phyloP scores from a whole-genome alignment of 2,329 filamentous ascomycete genomes.

The Neonectria magnoliae region DNA sequence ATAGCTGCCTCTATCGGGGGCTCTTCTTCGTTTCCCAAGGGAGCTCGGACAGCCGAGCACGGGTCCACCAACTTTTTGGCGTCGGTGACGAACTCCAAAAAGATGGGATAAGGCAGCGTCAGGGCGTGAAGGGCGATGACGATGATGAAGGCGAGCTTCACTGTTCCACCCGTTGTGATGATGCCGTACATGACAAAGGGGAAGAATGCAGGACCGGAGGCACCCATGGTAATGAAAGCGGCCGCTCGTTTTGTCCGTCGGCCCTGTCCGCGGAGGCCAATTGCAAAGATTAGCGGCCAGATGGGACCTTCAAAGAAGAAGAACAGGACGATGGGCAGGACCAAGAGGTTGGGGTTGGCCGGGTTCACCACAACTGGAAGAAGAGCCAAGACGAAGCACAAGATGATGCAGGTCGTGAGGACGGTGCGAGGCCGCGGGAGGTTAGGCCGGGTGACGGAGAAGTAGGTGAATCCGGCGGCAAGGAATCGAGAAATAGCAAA shows the following conservation, averaged over 20 bases:
- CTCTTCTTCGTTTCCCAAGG: constrained; percentile 34
- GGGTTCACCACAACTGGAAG: constrained; percentile 58
- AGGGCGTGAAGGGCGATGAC: constrained; percentile 64
- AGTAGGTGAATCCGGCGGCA: constrained; percentile 71
- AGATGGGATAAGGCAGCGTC: constrained; percentile 60
- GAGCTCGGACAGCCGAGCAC: constrained; percentile 35
- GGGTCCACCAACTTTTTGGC: constrained; percentile 57
- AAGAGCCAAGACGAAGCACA: constrained; percentile 68
- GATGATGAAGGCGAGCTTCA: constrained; percentile 72
- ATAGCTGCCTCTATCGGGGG: constrained; percentile 31
- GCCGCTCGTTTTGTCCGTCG: constrained; percentile 82
- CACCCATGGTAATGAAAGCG: constrained; percentile 80
- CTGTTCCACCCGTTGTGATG: constrained; percentile 65
- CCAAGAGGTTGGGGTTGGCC: constrained; percentile 58
- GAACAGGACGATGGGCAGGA: constrained; percentile 73
- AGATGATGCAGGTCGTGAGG: constrained; percentile 68
- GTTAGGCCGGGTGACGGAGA: constrained; percentile 57
- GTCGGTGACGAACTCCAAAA: constrained; percentile 58
- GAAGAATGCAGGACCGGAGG: constrained; percentile 77
- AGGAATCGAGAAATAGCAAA: constrained; percentile 81
- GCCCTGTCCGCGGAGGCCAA: constrained; percentile 83
- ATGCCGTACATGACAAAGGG: constrained; percentile 79
- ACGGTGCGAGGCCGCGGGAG: constrained; percentile 75
- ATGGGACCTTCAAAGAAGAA: constrained; percentile 86
- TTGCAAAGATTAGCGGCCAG: constrained; percentile 83